phyloP scores from a whole-genome alignment of 2,329 filamentous ascomycete species.

The Botrytis pseudocinerea region DNA sequence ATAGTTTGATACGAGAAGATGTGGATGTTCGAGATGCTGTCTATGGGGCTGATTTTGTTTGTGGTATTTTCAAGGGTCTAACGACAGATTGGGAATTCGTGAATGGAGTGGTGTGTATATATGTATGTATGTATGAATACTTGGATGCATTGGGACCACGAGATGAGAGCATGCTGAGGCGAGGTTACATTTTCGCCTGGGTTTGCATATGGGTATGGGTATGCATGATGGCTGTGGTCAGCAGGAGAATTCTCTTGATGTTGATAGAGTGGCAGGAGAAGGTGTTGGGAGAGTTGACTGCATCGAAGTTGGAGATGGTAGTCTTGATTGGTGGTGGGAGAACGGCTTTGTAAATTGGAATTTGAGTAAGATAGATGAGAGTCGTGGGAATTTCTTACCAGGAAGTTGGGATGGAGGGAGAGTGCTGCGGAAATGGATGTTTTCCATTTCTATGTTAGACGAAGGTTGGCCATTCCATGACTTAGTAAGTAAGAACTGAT shows the following conservation, averaged over 20 bases:
- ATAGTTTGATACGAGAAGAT: not conserved
- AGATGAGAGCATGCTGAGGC: not conserved
- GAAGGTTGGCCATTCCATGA: not conserved
- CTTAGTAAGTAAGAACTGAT: not conserved
- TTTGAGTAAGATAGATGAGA: not conserved
- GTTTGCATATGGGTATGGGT: not conserved
- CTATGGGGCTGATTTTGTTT: not conserved
- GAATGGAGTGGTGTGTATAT: not conserved
- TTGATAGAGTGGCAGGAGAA: not conserved
- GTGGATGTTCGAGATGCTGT: not conserved
- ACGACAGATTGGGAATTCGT: not conserved
- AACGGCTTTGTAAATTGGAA: too few relatives aligned
- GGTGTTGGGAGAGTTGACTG: not conserved
- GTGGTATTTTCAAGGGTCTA: not conserved
- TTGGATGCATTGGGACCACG: not conserved
- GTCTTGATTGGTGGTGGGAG: not conserved
- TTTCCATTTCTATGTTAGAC: not conserved
- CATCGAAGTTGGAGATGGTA: not conserved
- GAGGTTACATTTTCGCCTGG: not conserved
- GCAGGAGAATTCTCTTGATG: not conserved
- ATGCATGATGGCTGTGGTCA: constrained; percentile 2
- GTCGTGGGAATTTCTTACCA: not conserved
- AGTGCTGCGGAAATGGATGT: not conserved
- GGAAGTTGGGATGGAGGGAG: not conserved
- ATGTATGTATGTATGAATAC: not conserved